These are phyloP conservation scores for Termitomyces sp. DNA, from an alignment of 768 basidiomycete species.

Conservation along the genomic window DNA sequence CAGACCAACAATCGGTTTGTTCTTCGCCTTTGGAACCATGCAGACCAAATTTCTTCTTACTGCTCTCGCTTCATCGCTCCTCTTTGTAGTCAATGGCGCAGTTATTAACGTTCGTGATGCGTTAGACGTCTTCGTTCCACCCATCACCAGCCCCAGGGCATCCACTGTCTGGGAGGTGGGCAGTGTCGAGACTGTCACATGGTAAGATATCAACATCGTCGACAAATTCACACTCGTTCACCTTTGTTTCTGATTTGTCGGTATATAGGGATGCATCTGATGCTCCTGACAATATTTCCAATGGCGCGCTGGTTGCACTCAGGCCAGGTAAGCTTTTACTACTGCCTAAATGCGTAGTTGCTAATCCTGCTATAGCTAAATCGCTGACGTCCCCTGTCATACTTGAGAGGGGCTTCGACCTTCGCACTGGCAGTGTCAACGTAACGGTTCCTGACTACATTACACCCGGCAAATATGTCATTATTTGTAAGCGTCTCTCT, in stretches of 20 bases:
- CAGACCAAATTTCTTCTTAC: conserved; percentile 16
- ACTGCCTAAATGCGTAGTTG: neutral
- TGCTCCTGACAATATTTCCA: conserved; percentile 37
- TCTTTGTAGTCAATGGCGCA: conserved; percentile 14
- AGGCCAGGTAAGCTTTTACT: conserved; percentile 22
- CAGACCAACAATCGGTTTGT: neutral
- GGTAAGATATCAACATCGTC: conserved; percentile 16
- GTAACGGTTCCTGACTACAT: conserved; percentile 27
- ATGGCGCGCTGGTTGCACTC: conserved; percentile 26
- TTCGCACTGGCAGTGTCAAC: conserved; percentile 28
- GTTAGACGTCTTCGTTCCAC: conserved; percentile 25
- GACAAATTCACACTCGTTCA: neutral
- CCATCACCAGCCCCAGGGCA: conserved; percentile 22
- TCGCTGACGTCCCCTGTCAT: neutral
- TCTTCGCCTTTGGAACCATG: neutral
- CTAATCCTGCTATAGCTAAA: neutral
- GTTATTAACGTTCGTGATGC: conserved; percentile 16
- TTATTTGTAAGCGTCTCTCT: neutral
- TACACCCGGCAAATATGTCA: neutral
- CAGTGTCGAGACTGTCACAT: conserved; percentile 21
- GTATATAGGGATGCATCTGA: conserved; percentile 33
- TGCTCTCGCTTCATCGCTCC: conserved; percentile 19
- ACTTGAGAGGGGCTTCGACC: conserved; percentile 30
- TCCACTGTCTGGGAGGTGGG: conserved; percentile 25
- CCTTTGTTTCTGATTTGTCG: neutral